Base-by-base conservation (phyloP, 495 filamentous ascomycete species). In the Daldinia vernicosa region DNA sequence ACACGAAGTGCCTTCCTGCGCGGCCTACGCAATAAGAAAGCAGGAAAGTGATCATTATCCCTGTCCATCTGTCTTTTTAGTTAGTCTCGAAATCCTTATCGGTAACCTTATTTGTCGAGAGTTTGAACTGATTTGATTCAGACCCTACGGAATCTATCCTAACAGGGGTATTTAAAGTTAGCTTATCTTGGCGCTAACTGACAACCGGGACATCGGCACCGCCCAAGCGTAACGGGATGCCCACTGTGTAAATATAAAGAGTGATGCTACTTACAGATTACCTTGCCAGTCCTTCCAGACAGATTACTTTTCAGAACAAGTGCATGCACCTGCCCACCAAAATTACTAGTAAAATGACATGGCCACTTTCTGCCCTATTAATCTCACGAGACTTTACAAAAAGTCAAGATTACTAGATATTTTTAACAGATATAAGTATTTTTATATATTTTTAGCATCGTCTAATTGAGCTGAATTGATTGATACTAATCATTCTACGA, bases 121-220 rank as follows among this genome's bases (percentile, higher is more conserved):
- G 30, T 24, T 37, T 22, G 54, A 57, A 24, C 32, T 39, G 28
- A n/a, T 7, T 57, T 57, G n/a, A 2, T 37, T 35, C 12, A 26
- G 9, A 57, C 52, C 52, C 15, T 28, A 33, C n/a, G 19, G 2
- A 30, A 55, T 33, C 43, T 24, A 24, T 19, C 19, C 19, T 24
- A 47, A 24, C 43, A 24, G 43, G 43, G 43, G 43, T 11, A 47
- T 22, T 47, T 37, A 37, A 57, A 57, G 32, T 35, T 37, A 35
- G 32, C n/a, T 24, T 57, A 15, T 35, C 59, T 69, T 58, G 53
- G 59, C 66, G 40, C 9, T 37, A 68, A 14, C 28, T 47, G 15
- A 53, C 43, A 52, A 70, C 67, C 67, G 60, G 67, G 53, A 9
- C 28, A 45, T 70, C 67, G 67, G 67, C 67, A 70, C 60, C 59